These are phyloP conservation scores for Neonothopanus nambi DNA, from an alignment of 1,284 basidiomycete species.

Conservation along the genomic window DNA sequence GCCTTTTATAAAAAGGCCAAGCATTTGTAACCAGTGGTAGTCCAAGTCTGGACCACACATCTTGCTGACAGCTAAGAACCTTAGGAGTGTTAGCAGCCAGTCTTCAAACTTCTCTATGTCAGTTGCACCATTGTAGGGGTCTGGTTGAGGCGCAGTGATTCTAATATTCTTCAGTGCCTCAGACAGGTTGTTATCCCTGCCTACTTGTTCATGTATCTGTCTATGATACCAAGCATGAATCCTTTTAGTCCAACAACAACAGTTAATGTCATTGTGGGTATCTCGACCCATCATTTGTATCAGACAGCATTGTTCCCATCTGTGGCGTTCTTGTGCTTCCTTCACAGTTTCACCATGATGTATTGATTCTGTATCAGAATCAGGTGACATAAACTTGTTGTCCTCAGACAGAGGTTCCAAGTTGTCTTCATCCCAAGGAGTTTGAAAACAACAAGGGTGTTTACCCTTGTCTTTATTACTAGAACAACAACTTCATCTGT, in stretches of 20 bases:
- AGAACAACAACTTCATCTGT: no score
- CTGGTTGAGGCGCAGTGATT: background rate
- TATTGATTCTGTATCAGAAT: no score
- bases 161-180: background rate
- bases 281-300: no score
- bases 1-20: constrained; percentile 11
- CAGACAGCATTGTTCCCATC: no score
- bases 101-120: background rate
- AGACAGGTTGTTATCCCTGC: background rate
- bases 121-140: background rate
- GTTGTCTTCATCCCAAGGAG: no score
- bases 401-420: no score
- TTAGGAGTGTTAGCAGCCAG: background rate
- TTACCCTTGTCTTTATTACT: no score
- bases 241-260: background rate
- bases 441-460: no score
- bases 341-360: no score
- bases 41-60: constrained; percentile 1
- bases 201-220: background rate
- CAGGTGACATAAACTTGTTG: no score
- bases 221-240: background rate
- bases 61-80: background rate
- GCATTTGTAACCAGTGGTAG: background rate
- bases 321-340: no score
- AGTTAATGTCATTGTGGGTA: background rate